Evolutionary conservation across 2,329 filamentous ascomycete species (phyloP).

Genomic region (Aspergillus texensis): DNA sequence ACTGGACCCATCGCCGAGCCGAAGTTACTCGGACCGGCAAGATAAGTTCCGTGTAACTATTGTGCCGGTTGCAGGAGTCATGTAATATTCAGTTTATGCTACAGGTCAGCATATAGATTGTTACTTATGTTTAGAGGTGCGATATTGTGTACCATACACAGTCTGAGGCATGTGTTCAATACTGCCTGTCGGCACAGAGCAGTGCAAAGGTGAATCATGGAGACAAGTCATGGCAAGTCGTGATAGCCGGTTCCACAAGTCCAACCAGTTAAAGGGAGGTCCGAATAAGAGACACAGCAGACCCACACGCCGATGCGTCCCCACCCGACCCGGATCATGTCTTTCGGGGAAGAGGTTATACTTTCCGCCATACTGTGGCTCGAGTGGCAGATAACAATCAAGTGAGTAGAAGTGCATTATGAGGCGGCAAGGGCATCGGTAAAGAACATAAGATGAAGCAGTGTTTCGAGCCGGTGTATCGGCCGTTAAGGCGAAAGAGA

Average conservation of each 20-base stretch:
- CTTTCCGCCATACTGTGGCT: neutral
- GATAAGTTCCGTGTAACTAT: neutral
- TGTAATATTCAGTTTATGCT: neutral
- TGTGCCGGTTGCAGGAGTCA: neutral
- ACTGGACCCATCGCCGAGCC: neutral
- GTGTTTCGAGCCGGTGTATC: neutral
- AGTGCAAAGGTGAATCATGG: neutral
- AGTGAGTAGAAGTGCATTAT: neutral
- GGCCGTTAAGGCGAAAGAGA: neutral
- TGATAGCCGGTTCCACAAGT: neutral
- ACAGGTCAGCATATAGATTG: neutral
- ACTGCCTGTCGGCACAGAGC: no score
- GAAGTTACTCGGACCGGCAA: neutral
- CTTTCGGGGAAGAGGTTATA: neutral
- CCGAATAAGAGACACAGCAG: neutral
- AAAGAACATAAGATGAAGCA: neutral
- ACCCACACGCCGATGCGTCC: neutral
- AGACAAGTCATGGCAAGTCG: neutral
- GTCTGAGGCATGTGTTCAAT: no score
- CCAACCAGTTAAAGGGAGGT: neutral
- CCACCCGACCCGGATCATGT: neutral
- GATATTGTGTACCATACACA: neutral
- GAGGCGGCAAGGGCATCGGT: neutral
- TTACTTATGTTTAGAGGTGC: neutral
- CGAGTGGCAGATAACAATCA: neutral